Evolutionary conservation across 306 rosid species (phyloP).

Genomic region (Cicer judaicum): DNA sequence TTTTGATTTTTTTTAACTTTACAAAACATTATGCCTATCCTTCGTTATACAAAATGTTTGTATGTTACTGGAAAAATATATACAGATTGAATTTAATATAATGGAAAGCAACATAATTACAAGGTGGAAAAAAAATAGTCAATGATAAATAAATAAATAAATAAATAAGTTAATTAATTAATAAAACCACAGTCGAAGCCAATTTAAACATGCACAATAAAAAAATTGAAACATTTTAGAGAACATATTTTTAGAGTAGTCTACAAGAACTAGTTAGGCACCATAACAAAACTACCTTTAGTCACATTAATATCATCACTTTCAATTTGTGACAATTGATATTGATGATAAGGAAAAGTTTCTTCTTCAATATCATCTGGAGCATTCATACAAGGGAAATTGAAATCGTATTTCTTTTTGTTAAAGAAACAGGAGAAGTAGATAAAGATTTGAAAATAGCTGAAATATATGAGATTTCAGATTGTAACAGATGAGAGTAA

Average conservation of each 20-base stretch:
- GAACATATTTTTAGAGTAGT: background rate
- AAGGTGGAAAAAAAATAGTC: background rate
- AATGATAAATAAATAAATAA: no score
- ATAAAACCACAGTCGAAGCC: background rate
- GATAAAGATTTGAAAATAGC: no score
- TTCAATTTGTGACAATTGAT: background rate
- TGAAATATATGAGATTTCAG: no score
- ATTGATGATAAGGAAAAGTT: background rate
- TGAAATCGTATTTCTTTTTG: slow-evolving; percentile 54
- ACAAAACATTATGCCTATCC: no score
- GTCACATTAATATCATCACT: background rate
- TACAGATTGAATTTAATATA: no score
- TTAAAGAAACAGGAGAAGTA: slow-evolving; percentile 37
- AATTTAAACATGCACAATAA: background rate
- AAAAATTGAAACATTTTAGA: background rate
- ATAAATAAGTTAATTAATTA: no score
- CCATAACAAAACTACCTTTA: slow-evolving; percentile 33
- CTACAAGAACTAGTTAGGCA: slow-evolving; percentile 31
- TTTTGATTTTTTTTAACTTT: no score
- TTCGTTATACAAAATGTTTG: no score
- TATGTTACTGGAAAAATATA: no score
- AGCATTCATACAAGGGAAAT: slow-evolving; percentile 60
- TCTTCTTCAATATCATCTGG: slow-evolving; percentile 47
- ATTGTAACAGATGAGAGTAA: no score
- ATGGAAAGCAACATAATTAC: no score